phyloP scores from a whole-genome alignment of 2,329 filamentous ascomycete species.

The Fonsecaea pedrosoi region DNA sequence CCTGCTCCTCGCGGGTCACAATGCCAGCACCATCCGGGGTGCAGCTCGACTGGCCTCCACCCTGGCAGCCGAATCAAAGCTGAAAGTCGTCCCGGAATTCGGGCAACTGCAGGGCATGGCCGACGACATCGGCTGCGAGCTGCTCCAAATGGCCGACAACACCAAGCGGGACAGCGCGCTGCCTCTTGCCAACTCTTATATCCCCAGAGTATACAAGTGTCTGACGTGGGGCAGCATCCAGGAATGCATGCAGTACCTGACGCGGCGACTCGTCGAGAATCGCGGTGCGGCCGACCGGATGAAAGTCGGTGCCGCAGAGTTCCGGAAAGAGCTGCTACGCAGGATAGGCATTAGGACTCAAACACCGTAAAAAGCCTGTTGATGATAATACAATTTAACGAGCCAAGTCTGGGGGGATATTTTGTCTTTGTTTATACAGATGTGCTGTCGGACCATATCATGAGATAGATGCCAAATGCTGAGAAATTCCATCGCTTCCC shows the following conservation, averaged over 20 bases:
- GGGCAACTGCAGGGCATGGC: constrained; percentile 95
- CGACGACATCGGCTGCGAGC: constrained; percentile 77
- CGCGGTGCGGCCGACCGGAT: constrained; percentile 72
- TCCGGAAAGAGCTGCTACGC: constrained; percentile 62
- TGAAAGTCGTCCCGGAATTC: constrained; percentile 61
- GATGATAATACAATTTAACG: background rate
- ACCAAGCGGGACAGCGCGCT: constrained; percentile 39
- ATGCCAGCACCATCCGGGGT: constrained; percentile 59
- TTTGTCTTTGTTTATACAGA: background rate
- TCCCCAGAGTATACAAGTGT: constrained; percentile 63
- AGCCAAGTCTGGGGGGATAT: background rate
- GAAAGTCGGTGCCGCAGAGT: constrained; percentile 65
- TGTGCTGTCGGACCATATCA: background rate
- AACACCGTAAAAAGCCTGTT: background rate
- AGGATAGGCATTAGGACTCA: background rate
- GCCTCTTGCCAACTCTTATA: constrained; percentile 31
- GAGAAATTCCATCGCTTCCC: background rate
- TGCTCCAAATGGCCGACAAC: constrained; percentile 46
- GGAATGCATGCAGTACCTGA: constrained; percentile 66
- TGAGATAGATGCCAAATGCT: background rate
- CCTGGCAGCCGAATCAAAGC: constrained; percentile 56
- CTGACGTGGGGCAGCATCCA: constrained; percentile 66
- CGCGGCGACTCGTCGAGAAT: constrained; percentile 76
- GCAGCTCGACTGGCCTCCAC: constrained; percentile 55
- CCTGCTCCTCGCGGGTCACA: constrained; percentile 67